Evolutionary conservation across 441 rosid species (phyloP).

Genomic region (Syzygium malaccense): DNA sequence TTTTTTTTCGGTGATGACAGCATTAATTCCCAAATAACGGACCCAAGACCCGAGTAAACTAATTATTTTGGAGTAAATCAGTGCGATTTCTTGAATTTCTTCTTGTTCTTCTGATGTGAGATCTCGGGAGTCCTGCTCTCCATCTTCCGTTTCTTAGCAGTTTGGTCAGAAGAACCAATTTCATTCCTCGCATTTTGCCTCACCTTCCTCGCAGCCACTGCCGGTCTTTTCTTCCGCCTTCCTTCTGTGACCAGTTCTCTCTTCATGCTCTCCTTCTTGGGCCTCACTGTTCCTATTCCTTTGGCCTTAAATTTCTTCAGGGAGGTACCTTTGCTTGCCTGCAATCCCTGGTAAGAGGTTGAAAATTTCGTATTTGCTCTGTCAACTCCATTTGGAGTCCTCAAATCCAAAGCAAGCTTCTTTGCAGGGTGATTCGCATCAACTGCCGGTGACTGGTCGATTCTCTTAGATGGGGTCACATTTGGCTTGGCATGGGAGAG

Average conservation of each 20-base stretch:
- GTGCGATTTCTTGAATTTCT: conserved; percentile 20
- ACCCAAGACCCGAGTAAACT: background rate
- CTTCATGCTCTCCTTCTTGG: conserved; percentile 23
- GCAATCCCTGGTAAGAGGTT: conserved; percentile 74
- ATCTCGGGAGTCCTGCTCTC: conserved; percentile 53
- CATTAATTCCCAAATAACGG: background rate
- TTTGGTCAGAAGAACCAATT: conserved; percentile 29
- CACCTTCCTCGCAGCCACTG: conserved; percentile 78
- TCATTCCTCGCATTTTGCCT: conserved; percentile 34
- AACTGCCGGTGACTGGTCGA: conserved; percentile 20
- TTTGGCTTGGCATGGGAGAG: conserved; percentile 50
- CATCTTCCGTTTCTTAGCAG: conserved; percentile 65
- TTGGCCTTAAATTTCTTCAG: conserved; percentile 36
- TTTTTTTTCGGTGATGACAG: background rate
- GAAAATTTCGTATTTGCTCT: conserved; percentile 19
- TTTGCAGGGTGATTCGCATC: conserved; percentile 29
- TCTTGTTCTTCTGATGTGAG: conserved; percentile 45
- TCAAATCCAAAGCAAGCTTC: conserved; percentile 34
- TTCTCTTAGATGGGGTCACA: conserved; percentile 66
- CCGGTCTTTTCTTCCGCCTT: conserved; percentile 50
- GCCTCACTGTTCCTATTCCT: conserved; percentile 19
- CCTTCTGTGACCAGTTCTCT: conserved; percentile 26
- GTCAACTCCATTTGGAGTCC: conserved; percentile 22
- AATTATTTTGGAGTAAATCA: background rate
- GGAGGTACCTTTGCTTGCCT: conserved; percentile 57